Percentiles rank a stretch among this genome's conserved stretches.
Evolutionary conservation across 805 yeast species (phyloP).

Genomic region (Candida orba): DNA sequence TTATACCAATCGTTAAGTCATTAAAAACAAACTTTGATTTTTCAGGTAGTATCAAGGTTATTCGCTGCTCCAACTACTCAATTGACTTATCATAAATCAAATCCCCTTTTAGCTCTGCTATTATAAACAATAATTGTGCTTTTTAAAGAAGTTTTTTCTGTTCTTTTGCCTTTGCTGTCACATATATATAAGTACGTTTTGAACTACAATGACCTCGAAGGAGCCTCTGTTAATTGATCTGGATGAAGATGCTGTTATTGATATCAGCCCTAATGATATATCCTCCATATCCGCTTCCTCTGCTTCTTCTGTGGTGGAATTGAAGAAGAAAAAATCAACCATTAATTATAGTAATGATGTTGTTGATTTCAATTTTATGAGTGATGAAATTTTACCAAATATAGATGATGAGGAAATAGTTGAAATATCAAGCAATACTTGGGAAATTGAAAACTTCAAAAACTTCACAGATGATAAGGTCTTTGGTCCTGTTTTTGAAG

Average conservation of each 20-base stretch:
- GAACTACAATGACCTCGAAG: too few relatives aligned
- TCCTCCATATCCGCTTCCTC: not conserved
- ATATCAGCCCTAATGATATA: not conserved
- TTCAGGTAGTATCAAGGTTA: too few relatives aligned
- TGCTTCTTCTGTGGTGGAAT: conserved; percentile 2
- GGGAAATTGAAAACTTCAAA: conserved; percentile 31
- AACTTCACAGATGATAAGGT: conserved; percentile 22
- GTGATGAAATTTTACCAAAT: conserved; percentile 18
- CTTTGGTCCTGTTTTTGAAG: conserved; percentile 38
- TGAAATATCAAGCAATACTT: conserved; percentile 29
- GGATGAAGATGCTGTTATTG: not conserved
- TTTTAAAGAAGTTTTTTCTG: too few relatives aligned
- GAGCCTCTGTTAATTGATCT: conserved; percentile 1
- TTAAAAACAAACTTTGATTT: too few relatives aligned
- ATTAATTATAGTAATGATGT: conserved; percentile 1
- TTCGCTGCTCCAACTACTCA: too few relatives aligned
- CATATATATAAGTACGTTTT: too few relatives aligned
- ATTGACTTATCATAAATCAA: too few relatives aligned
- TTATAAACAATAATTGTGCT: too few relatives aligned
- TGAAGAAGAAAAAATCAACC: conserved; percentile 7
- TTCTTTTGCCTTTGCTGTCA: too few relatives aligned
- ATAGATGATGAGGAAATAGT: conserved; percentile 26
- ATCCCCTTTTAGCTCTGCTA: too few relatives aligned
- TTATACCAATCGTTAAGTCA: too few relatives aligned
- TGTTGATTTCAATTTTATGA: conserved; percentile 14